Evolutionary conservation across 441 rosid species (phyloP), one percentile per base, ranked within the genome.

Genomic region (Lepidium campestre): DNA sequence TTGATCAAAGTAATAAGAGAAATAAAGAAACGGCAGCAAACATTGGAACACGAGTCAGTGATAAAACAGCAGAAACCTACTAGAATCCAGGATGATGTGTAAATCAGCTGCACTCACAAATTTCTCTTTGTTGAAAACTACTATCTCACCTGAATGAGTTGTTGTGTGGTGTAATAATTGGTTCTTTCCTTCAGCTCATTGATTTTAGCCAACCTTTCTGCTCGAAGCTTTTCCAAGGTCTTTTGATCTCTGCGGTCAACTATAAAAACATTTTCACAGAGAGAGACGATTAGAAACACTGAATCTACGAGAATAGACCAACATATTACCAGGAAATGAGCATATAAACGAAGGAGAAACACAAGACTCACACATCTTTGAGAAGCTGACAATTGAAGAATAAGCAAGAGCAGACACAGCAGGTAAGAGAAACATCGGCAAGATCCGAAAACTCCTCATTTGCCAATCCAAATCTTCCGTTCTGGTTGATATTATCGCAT

Each of bases 141-240:
- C 11, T 6, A 7, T 2, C 5, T 67, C 57, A 91, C 99, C 97
- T 91, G 93, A 80, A 93, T 93, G 75, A 93, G 89, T 68, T 87
- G 95, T 56, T 93, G 98, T 6, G 97, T 93, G 34, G 82, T 79
- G 75, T 93, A 93, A 75, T 89, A 90, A 78, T 93, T 93, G 66
- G 93, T 93, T 78, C 76, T 85, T 80, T 93, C 97, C 68, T 93
- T 93, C 53, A 93, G 94, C 79, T 93, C 97, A 64, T 91, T 83
- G 57, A 93, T 91, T 72, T 91, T 91, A 9, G 82, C 90, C 80
- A 87, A 85, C 81, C 96, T 85, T 74, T 93, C 99, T 32, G 88
- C 87, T 45, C 90, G 89, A 59, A 93, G 91, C 77, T 82, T 85
- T 77, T 85, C 97, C 53, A 93, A 80, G 49, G 82, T 82, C 73